A percentile compares a stretch with the other conserved stretches of the same genome.
These are phyloP conservation scores for Solidago caesia DNA, from an alignment of 129 eudicot genomes.

Conservation along the genomic window DNA sequence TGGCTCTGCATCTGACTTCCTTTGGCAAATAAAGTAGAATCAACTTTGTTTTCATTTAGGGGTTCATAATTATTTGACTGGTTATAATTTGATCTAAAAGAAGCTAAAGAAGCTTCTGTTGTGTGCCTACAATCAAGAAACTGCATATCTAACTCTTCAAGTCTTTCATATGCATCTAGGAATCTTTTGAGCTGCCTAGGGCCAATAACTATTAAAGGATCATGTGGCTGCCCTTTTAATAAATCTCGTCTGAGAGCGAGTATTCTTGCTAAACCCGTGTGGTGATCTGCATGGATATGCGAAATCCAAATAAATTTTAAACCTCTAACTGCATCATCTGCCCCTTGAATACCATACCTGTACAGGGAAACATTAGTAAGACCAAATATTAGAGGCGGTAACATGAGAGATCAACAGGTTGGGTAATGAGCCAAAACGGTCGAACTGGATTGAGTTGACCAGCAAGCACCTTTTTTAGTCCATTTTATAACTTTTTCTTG, in stretches of 20 bases:
- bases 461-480: not conserved
- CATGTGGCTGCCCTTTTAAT: slow-evolving; percentile 65
- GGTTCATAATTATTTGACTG: not conserved
- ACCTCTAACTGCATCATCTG: slow-evolving; percentile 63
- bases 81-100: slow-evolving; percentile 39
- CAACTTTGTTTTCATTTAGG: slow-evolving; percentile 14
- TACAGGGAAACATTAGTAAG: slow-evolving; percentile 4
- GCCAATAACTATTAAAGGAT: slow-evolving; percentile 72
- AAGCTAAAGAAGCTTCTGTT: slow-evolving; percentile 53
- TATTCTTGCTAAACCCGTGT: slow-evolving; percentile 83
- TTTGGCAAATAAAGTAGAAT: slow-evolving; percentile 48
- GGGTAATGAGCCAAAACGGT: not conserved
- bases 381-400: not conserved
- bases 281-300: slow-evolving; percentile 95
- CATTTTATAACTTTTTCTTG: no score
- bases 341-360: slow-evolving; percentile 75
- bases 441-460: not conserved
- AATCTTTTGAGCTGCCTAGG: slow-evolving; percentile 70
- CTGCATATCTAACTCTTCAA: slow-evolving; percentile 82
- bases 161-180: slow-evolving; percentile 79
- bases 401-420: not conserved
- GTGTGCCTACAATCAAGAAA: slow-evolving; percentile 89
- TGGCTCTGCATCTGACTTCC: slow-evolving; percentile 72
- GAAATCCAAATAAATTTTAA: slow-evolving; percentile 88
- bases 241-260: slow-evolving; percentile 79